A percentile compares a stretch with the other conserved stretches of the same genome.
Evolutionary conservation across 73 alveolate species (phyloP).

Genomic region (Uronychia binucleata): DNA sequence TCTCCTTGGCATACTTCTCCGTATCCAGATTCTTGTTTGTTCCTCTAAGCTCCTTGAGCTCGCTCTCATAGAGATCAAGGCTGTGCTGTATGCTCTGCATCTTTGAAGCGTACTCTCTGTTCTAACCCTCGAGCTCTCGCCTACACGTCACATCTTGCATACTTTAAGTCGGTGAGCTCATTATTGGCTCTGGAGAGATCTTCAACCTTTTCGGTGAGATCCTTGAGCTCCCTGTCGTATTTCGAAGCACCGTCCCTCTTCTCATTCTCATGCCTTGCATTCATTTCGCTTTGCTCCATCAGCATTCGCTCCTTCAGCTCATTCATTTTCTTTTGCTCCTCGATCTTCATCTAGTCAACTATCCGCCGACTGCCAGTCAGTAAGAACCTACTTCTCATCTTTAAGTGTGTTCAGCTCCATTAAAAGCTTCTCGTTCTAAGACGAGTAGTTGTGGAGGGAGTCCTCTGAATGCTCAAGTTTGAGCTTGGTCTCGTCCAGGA

Average conservation of each 20-base stretch:
- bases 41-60: background rate
- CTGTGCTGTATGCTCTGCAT: background rate
- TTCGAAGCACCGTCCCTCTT: constrained; percentile 11
- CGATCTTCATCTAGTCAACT: constrained; percentile 25
- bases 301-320: constrained; percentile 32
- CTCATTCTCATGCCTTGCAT: constrained; percentile 14
- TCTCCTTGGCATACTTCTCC: constrained; percentile 13
- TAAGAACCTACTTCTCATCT: constrained; percentile 12
- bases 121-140: background rate
- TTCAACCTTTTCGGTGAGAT: constrained; percentile 14
- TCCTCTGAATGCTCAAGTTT: background rate
- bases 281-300: constrained; percentile 30
- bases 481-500: background rate
- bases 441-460: background rate
- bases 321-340: constrained; percentile 24
- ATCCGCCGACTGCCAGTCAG: constrained; percentile 2
- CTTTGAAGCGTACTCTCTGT: background rate
- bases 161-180: constrained; percentile 5
- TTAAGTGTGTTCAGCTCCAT: constrained; percentile 9
- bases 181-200: background rate
- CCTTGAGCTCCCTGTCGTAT: constrained; percentile 9
- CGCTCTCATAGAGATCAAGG: background rate
- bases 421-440: background rate
- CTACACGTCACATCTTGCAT: background rate
- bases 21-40: background rate